These are phyloP conservation scores for Lodderomyces theae DNA, from an alignment of 1,139 yeast genomes.

Conservation along the genomic window DNA sequence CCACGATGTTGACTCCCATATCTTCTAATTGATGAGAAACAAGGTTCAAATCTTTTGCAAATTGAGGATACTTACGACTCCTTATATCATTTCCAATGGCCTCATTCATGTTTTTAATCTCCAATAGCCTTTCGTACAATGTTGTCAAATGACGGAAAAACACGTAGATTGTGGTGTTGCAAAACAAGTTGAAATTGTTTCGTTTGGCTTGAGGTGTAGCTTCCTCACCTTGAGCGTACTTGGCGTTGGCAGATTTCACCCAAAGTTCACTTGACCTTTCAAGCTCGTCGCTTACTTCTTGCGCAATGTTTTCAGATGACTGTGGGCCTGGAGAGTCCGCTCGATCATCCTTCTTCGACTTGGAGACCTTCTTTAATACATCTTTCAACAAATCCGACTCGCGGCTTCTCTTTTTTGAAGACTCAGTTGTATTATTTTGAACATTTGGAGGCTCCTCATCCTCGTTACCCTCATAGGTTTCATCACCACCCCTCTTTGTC, in stretches of 20 bases:
- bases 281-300: constrained; percentile 40
- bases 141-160: constrained; percentile 86
- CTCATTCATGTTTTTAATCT: constrained; percentile 66
- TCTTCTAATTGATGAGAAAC: constrained; percentile 80
- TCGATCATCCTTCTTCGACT: constrained; percentile 40
- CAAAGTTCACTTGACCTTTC: constrained; percentile 67
- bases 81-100: constrained; percentile 71
- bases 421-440: constrained; percentile 9
- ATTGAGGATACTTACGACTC: constrained; percentile 65
- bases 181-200: constrained; percentile 71
- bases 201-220: constrained; percentile 27
- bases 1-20: constrained; percentile 69
- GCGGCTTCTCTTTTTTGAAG: constrained; percentile 50
- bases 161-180: constrained; percentile 87
- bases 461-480: constrained; percentile 14
- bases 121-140: constrained; percentile 73
- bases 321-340: constrained; percentile 31
- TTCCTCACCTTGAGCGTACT: constrained; percentile 26
- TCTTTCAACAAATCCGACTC: constrained; percentile 70
- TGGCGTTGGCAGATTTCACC: constrained; percentile 49
- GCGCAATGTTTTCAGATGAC: constrained; percentile 35
- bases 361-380: constrained; percentile 68
- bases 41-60: constrained; percentile 85
- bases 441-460: constrained; percentile 9
- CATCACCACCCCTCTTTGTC: constrained; percentile 20